phyloP scores from a whole-genome alignment of 345 rosid genomes.

The Linum lewisii region DNA sequence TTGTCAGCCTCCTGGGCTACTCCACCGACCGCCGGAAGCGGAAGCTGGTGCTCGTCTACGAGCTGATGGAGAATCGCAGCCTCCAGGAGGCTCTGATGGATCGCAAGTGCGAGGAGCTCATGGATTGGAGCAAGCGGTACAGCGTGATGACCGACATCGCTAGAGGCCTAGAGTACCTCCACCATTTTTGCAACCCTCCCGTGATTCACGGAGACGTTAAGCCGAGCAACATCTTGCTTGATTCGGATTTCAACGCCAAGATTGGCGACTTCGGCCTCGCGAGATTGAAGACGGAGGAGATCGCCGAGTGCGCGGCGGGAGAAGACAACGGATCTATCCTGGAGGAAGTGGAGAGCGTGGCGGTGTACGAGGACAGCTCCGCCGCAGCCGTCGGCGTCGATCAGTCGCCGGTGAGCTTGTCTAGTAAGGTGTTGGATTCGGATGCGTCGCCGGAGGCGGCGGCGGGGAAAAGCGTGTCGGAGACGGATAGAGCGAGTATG shows the following conservation, averaged over 20 bases:
- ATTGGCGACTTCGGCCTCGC: slow-evolving; percentile 77
- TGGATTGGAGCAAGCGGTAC: slow-evolving; percentile 43
- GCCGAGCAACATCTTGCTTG: slow-evolving; percentile 57
- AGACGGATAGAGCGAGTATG: slow-evolving; percentile 35
- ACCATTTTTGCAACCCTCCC: slow-evolving; percentile 37
- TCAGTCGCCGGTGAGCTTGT: slow-evolving; percentile 46
- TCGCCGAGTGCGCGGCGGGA: slow-evolving; percentile 21
- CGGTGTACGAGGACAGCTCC: slow-evolving; percentile 31
- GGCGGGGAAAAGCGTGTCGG: slow-evolving; percentile 36
- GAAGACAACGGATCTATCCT: slow-evolving; percentile 68
- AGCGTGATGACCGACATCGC: not conserved
- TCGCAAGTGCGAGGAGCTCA: slow-evolving; percentile 65
- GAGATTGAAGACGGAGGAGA: slow-evolving; percentile 44
- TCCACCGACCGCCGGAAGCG: slow-evolving; percentile 46
- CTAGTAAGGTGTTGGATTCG: slow-evolving; percentile 30
- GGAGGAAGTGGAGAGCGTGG: slow-evolving; percentile 55
- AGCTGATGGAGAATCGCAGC: slow-evolving; percentile 70
- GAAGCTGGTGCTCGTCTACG: slow-evolving; percentile 48
- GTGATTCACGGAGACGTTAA: slow-evolving; percentile 66
- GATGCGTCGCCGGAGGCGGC: slow-evolving; percentile 31
- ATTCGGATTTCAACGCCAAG: slow-evolving; percentile 46
- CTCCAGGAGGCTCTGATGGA: slow-evolving; percentile 56
- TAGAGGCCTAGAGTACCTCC: slow-evolving; percentile 6
- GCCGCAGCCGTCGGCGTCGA: slow-evolving; percentile 18
- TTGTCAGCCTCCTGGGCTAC: slow-evolving; percentile 58